Conservation (phyloP, 768 basidiomycete species). For the Ephemerocybe angulata region DNA sequence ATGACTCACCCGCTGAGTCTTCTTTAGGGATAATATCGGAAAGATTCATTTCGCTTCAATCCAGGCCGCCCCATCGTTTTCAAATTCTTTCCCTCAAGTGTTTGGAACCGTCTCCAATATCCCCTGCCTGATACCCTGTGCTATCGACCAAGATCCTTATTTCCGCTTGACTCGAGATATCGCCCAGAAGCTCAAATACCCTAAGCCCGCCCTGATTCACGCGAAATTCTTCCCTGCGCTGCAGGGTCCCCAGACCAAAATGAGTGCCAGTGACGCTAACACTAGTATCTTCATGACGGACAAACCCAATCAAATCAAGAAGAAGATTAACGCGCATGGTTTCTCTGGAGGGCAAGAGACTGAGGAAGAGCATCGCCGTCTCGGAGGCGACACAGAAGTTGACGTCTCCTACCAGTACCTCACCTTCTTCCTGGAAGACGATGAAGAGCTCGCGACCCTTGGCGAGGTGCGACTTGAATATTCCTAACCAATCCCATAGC, state of each 20-base stretch:
- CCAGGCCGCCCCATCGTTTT: slow-evolving; percentile 95
- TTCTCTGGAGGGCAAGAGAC: slow-evolving; percentile 95
- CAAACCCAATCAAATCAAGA: slow-evolving; percentile 89
- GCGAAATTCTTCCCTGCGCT: slow-evolving; percentile 98
- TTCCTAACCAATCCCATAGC: neutral
- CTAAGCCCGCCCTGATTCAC: slow-evolving; percentile 89
- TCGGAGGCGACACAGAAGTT: slow-evolving; percentile 91
- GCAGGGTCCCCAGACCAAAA: slow-evolving; percentile 97
- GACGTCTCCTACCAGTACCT: slow-evolving; percentile 96
- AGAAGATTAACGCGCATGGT: slow-evolving; percentile 93
- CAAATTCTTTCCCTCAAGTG: slow-evolving; percentile 97
- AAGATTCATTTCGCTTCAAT: slow-evolving; percentile 95
- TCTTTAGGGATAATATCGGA: slow-evolving; percentile 90
- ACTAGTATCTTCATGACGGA: slow-evolving; percentile 97
- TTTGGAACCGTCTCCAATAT: slow-evolving; percentile 80
- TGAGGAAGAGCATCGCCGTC: slow-evolving; percentile 86
- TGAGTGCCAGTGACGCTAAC: slow-evolving; percentile 95
- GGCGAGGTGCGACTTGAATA: slow-evolving; percentile 55
- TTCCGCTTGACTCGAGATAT: slow-evolving; percentile 98
- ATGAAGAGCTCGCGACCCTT: slow-evolving; percentile 75
- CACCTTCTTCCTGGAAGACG: slow-evolving; percentile 93
- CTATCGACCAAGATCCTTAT: slow-evolving; percentile 97
- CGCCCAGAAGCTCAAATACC: slow-evolving; percentile 90
- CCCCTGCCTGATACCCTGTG: slow-evolving; percentile 94
- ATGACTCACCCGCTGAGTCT: neutral